Conservation (phyloP, 2,329 filamentous ascomycete genomes). For the Stemphylium beticola region DNA sequence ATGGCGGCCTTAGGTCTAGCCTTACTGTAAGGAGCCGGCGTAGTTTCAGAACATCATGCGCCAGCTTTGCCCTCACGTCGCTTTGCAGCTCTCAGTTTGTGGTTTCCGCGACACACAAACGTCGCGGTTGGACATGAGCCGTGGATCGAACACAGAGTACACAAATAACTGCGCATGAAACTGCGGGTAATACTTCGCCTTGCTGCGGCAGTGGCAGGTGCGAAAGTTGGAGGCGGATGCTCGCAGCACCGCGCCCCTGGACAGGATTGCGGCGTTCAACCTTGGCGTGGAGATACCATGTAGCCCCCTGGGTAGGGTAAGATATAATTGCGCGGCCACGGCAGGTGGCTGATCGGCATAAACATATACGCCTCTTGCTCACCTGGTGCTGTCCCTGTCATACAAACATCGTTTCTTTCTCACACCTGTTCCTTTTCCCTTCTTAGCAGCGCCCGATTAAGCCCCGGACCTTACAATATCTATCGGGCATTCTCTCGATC, state of each 20-base stretch:
- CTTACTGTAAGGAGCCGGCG: conserved; percentile 23
- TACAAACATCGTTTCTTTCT: conserved; percentile 27
- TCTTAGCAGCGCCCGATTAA: conserved; percentile 10
- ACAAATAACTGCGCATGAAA: conserved; percentile 13
- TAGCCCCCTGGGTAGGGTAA: conserved; percentile 28
- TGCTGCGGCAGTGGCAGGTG: conserved; percentile 17
- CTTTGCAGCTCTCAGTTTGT: conserved; percentile 10
- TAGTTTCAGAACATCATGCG: conserved; percentile 26
- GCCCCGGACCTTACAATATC: conserved; percentile 2
- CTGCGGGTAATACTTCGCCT: conserved; percentile 14
- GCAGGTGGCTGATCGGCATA: conserved; percentile 29
- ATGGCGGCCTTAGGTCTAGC: conserved; percentile 7
- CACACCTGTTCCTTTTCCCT: conserved; percentile 7
- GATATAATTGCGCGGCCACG: conserved; percentile 27
- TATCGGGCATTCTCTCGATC: conserved; percentile 2
- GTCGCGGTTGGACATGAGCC: conserved; percentile 15
- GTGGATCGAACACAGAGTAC: conserved; percentile 8
- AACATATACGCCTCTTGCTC: conserved; percentile 22
- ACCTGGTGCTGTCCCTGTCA: conserved; percentile 22
- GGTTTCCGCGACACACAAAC: conserved; percentile 3
- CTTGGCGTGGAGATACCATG: conserved; percentile 23
- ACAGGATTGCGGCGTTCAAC: conserved; percentile 11
- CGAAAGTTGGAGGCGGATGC: conserved; percentile 19
- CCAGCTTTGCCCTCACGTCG: conserved; percentile 9
- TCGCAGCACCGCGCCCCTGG: conserved; percentile 28